Evolutionary conservation across 495 filamentous ascomycete species (phyloP), one percentile per base, ranked within the genome.

Genomic region (Penicillium crystallinum): DNA sequence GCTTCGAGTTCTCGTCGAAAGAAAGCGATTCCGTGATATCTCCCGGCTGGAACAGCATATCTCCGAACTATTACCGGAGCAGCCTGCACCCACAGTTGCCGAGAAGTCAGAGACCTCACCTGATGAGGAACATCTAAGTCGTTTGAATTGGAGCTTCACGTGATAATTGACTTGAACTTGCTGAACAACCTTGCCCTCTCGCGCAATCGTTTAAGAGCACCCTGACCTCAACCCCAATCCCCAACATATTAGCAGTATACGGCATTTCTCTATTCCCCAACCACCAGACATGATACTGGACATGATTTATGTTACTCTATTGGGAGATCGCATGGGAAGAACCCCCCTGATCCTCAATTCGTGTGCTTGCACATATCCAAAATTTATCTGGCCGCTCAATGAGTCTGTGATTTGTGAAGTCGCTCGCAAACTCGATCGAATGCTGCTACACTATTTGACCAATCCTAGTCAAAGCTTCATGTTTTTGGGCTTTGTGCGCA

Each of bases 1-100:
- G 2, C 62, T 77, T 14, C 65, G 65, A 12, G 45, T 74, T 18
- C 49, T 74, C 27, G 53, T 68, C 12, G 71, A 75, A 14, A 58
- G 53, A 33, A 59, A 66, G 29, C 57, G 65, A 8, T 51, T 58
- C 37, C 53, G 53, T 17, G 61, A 70, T 40, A 69, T 63, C 22
- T 56, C 65, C 34, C 53, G 37, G 33, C 43, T 75, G 31, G 71
- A 66, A 31, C 61, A 49, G 2, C 55, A 64, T 27, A 58, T 77
- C 38, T 67, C 72, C 35, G 38, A 62, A 25, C 45, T 69, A 6
- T 52, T 72, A 10, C 58, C 66, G 8, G 63, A 61, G 25, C 44
- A 66, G 34, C 49, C 55, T 17, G 33, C 45, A 19, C 14, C 52
- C 15, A 31, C 33, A 7, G 29, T 41, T 37, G 51, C 27, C 19